phyloP scores from a whole-genome alignment of 2,329 filamentous ascomycete genomes.

The Rhinocladiella mackenziei region DNA sequence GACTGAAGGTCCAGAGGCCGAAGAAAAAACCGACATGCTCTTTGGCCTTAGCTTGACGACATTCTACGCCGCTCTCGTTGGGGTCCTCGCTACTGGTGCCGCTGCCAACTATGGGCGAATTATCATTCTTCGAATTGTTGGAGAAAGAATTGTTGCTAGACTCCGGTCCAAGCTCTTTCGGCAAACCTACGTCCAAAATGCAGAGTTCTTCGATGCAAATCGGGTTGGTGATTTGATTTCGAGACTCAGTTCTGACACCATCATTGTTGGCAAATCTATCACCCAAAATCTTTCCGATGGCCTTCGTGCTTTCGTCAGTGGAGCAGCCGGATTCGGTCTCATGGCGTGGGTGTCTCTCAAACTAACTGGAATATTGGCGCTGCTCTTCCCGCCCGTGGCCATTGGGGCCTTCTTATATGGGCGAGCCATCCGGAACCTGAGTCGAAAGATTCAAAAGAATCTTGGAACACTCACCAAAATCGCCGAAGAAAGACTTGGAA shows the following conservation, averaged over 20 bases:
- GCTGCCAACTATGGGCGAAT: constrained; percentile 91
- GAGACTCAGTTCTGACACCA: constrained; percentile 88
- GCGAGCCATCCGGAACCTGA: constrained; percentile 79
- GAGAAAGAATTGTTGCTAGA: constrained; percentile 87
- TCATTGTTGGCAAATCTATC: constrained; percentile 97
- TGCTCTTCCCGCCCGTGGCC: constrained; percentile 88
- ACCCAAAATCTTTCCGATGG: constrained; percentile 97
- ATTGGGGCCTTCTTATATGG: constrained; percentile 90
- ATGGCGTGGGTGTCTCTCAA: constrained; percentile 97
- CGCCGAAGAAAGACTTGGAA: constrained; percentile 93
- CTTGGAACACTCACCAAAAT: constrained; percentile 92
- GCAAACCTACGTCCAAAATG: constrained; percentile 92
- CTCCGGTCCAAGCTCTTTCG: constrained; percentile 86
- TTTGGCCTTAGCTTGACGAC: constrained; percentile 82
- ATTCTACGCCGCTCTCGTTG: constrained; percentile 78
- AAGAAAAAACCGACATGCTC: constrained; percentile 60
- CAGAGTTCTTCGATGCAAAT: constrained; percentile 92
- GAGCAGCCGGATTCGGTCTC: constrained; percentile 79
- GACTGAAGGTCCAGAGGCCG: constrained; percentile 19
- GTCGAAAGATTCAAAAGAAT: constrained; percentile 89
- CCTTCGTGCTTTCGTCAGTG: constrained; percentile 84
- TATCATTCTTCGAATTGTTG: constrained; percentile 86
- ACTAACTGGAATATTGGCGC: constrained; percentile 76
- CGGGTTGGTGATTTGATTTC: constrained; percentile 94
- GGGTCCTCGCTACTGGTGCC: constrained; percentile 76